A percentile compares a stretch with the other conserved stretches of the same genome.
These are phyloP conservation scores for Trichoderma cornu-damae DNA, from an alignment of 2,329 filamentous ascomycete species.

Conservation along the genomic window DNA sequence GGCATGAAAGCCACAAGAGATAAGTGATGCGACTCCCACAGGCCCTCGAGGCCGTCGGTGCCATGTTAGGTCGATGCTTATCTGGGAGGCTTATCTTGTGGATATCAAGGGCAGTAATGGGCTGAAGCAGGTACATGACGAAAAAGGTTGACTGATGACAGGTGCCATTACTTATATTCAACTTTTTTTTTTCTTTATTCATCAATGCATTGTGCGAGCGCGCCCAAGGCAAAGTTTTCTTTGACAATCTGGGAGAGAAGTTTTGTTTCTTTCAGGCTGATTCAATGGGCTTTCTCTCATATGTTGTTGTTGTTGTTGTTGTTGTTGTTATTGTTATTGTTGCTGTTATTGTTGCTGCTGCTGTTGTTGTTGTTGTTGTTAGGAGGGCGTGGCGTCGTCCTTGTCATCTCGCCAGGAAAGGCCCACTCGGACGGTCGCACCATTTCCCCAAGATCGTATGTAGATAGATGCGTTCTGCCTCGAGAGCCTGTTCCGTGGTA, in stretches of 20 bases:
- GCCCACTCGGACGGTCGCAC: neutral
- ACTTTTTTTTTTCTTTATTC: no score
- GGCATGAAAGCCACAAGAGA: constrained; percentile 16
- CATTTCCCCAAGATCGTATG: neutral
- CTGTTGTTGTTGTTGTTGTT: no score
- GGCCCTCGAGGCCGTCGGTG: constrained; percentile 3
- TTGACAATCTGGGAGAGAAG: neutral
- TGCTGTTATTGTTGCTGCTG: no score
- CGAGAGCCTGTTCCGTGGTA: neutral
- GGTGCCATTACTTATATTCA: neutral
- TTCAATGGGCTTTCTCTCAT: no score
- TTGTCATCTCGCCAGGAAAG: neutral
- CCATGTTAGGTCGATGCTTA: constrained; percentile 15
- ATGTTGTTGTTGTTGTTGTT: no score
- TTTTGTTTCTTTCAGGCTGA: neutral
- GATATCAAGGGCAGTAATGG: neutral
- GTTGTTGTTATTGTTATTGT: no score
- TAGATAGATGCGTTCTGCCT: neutral
- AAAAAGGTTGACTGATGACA: constrained; percentile 11
- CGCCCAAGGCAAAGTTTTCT: no score
- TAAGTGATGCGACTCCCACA: constrained; percentile 18
- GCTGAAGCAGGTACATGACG: neutral
- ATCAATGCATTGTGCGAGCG: no score
- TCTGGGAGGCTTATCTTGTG: constrained; percentile 15
- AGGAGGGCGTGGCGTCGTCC: neutral